Evolutionary conservation across 768 basidiomycete species (phyloP).

Genomic region (Termitomyces sp.): DNA sequence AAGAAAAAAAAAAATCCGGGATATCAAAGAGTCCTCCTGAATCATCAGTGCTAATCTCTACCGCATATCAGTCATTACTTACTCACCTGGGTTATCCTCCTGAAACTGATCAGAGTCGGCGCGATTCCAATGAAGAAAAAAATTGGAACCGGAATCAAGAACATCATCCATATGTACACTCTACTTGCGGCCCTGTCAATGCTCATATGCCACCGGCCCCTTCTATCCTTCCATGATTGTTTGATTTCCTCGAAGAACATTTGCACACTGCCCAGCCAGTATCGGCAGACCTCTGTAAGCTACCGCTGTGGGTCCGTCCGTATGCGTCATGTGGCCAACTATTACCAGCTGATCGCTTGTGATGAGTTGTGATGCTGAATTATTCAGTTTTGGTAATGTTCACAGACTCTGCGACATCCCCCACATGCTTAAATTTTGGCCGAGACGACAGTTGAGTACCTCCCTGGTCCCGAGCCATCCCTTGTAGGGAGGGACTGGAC

Average conservation of each 20-base stretch:
- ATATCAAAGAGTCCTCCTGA: background rate
- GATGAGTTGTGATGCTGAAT: background rate
- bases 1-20: background rate
- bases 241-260: background rate
- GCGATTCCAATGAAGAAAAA: no score
- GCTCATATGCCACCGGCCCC: background rate
- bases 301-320: background rate
- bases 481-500: background rate
- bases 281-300: background rate
- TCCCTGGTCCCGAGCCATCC: background rate
- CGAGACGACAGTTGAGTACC: background rate
- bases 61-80: no score
- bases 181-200: background rate
- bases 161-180: background rate
- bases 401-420: background rate
- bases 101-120: background rate
- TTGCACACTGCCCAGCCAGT: background rate
- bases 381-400: background rate
- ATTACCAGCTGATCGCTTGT: background rate
- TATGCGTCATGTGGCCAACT: background rate
- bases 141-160: no score
- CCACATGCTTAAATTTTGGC: background rate
- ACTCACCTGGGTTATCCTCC: no score
- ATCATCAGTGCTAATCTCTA: background rate
- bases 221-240: background rate